Percentiles rank a stretch among this genome's conserved stretches.
Conservation (phyloP, 495 filamentous ascomycete species). For the Penicillium chermesinum region DNA sequence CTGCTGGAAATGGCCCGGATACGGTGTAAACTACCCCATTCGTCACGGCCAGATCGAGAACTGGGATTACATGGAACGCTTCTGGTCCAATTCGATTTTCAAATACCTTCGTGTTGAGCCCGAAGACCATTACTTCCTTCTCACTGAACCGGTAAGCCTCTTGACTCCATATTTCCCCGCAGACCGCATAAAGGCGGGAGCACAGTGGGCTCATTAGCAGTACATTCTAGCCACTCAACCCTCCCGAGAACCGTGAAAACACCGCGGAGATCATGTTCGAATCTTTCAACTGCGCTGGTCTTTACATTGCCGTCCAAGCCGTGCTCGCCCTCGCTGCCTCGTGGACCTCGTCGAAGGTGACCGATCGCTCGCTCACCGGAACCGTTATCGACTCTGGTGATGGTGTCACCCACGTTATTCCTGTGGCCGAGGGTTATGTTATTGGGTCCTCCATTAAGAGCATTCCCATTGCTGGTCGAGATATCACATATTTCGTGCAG, state of each 20-base stretch:
- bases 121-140: constrained; percentile 95
- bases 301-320: constrained; percentile 98
- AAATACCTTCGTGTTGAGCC: constrained; percentile 97
- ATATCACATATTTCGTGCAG: constrained; percentile 98
- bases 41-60: constrained; percentile 97
- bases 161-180: constrained; percentile 2
- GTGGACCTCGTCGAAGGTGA: constrained; percentile 97
- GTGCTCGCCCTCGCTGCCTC: constrained; percentile 94
- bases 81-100: constrained; percentile 99
- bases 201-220: constrained; percentile 15
- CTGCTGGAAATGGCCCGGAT: constrained; percentile 83
- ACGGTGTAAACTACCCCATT: constrained; percentile 95
- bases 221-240: constrained; percentile 77
- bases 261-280: constrained; percentile 99
- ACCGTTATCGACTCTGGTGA: constrained; percentile 98
- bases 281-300: constrained; percentile 97
- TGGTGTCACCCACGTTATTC: constrained; percentile 97
- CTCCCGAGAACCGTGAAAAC: constrained; percentile 97
- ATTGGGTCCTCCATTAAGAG: constrained; percentile 98
- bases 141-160: constrained; percentile 85
- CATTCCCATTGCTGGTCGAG: constrained; percentile 93
- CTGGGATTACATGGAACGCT: constrained; percentile 99
- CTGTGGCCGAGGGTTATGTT: constrained; percentile 97
- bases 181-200: constrained; percentile 1
- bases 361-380: constrained; percentile 92